Base-by-base conservation (phyloP, 148 eudicot genomes). In the Chenopodium berlandieri region DNA sequence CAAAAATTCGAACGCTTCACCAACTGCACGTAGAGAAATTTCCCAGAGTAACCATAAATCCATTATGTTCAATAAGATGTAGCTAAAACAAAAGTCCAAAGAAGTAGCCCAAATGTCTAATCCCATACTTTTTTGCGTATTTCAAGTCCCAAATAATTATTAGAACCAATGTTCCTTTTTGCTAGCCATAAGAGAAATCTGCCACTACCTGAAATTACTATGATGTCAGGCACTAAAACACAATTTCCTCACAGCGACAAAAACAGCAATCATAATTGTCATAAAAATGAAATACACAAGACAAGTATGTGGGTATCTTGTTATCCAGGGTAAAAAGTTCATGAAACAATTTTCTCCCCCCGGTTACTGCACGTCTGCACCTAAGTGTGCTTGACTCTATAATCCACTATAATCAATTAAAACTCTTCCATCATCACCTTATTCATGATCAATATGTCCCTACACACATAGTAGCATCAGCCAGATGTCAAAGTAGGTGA, bases 141-240 rank as follows among this genome's bases (percentile, higher is more conserved):
- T 85, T 96, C 99, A 54, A 96, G 88, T 77, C 99, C 99, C 87
- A 96, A 84, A 86, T 90, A 94, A 89, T 96, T 96, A 68, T 74
- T 90, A 62, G 88, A 83, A 81, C 65, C 47, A 19, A 81, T 73
- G 90, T 92, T 91, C 83, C 85, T 88, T 88, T 96, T 94, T 20
- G 98, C 99, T 54, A 84, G 98, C 99, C 98, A 96, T 82, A 96
- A 52, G 63, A 94, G 93, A 84, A 96, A 96, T 88, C 99, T 92
- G 71, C 99, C 98, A 88, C 99, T 96, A 63, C 99, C 98, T 96
- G 90, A 76, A 65, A 89, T 71, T 34, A 77, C 20, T 75, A 22
- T 54, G 34, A 67, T 76, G 58, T 72, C 30, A 83, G 83, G 76
- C 75, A 73, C 31, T 37, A 13, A 71, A 34, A 67, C 31, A 65